Evolutionary conservation across 495 filamentous ascomycete species (phyloP).

Genomic region (Talaromyces wortmannii): DNA sequence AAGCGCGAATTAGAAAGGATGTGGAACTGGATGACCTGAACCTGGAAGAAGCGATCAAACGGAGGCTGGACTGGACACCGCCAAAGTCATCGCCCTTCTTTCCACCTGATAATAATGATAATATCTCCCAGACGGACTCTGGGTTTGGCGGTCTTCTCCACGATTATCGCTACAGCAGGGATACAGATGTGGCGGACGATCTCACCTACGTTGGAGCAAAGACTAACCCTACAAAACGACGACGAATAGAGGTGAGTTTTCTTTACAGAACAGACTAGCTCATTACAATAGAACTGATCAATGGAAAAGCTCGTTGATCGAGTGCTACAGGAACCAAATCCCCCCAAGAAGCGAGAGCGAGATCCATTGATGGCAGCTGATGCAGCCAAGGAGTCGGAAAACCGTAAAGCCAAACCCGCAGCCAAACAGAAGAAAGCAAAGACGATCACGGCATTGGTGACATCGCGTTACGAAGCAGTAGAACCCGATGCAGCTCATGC

Average conservation of each 20-base stretch:
- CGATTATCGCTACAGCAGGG: constrained; percentile 25
- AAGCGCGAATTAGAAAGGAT: constrained; percentile 2
- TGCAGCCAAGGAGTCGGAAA: background rate
- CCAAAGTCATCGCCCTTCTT: constrained; percentile 14
- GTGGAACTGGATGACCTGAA: constrained; percentile 18
- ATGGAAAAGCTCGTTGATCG: constrained; percentile 18
- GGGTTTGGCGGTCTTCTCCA: constrained; percentile 23
- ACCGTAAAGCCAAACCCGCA: background rate
- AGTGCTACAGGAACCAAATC: background rate
- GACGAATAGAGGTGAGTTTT: constrained; percentile 31
- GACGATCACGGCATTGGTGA: constrained; percentile 84
- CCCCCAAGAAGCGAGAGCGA: background rate
- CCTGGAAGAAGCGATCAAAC: constrained; percentile 26
- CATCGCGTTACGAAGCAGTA: constrained; percentile 55
- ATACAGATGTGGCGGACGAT: constrained; percentile 5
- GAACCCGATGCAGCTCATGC: background rate
- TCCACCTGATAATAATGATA: constrained; percentile 7
- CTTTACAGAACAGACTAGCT: background rate
- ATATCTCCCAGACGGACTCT: background rate
- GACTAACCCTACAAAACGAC: constrained; percentile 31
- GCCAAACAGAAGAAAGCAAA: constrained; percentile 47
- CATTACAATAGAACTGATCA: constrained; percentile 2
- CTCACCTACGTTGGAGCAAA: constrained; percentile 4
- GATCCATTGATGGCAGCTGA: background rate
- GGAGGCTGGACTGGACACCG: constrained; percentile 41